Evolutionary conservation across 2,329 filamentous ascomycete species (phyloP).

Genomic region (Xylariaceae sp.): DNA sequence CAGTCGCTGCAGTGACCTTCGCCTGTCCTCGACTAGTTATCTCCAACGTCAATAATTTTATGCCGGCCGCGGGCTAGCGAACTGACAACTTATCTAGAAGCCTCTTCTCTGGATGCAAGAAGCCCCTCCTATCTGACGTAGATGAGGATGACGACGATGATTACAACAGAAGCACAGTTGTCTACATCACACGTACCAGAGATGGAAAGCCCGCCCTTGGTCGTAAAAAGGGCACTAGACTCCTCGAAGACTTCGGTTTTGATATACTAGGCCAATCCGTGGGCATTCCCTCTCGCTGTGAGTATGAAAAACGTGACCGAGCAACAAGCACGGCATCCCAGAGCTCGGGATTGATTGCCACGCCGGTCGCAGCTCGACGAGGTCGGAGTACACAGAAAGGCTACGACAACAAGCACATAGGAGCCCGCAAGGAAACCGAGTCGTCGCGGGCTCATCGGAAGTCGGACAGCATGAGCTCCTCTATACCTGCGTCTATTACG

Average conservation of each 20-base stretch:
- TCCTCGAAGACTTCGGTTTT: conserved; percentile 25
- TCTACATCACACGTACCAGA: conserved; percentile 26
- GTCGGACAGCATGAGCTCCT: conserved; percentile 6
- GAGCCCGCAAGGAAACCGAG: background rate
- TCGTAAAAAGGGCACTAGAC: conserved; percentile 23
- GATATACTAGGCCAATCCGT: conserved; percentile 26
- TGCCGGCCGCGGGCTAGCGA: background rate
- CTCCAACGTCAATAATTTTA: background rate
- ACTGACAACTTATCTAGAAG: conserved; percentile 17
- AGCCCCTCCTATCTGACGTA: background rate
- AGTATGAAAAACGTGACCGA: conserved; percentile 20
- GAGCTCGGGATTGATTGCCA: conserved; percentile 15
- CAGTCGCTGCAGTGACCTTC: background rate
- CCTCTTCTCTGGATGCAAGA: conserved; percentile 4
- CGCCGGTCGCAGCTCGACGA: conserved; percentile 4
- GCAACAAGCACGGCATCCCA: conserved; percentile 16
- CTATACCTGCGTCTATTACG: conserved; percentile 9
- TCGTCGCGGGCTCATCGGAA: background rate
- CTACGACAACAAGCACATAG: background rate
- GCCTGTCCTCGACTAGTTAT: too few species aligned
- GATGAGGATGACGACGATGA: conserved; percentile 16
- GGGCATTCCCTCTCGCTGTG: conserved; percentile 24
- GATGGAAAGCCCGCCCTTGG: conserved; percentile 25
- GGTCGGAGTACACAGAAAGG: background rate
- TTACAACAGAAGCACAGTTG: conserved; percentile 14